Base-by-base conservation (phyloP, 305 asterid genomes). In the Fraxinus latifolia region DNA sequence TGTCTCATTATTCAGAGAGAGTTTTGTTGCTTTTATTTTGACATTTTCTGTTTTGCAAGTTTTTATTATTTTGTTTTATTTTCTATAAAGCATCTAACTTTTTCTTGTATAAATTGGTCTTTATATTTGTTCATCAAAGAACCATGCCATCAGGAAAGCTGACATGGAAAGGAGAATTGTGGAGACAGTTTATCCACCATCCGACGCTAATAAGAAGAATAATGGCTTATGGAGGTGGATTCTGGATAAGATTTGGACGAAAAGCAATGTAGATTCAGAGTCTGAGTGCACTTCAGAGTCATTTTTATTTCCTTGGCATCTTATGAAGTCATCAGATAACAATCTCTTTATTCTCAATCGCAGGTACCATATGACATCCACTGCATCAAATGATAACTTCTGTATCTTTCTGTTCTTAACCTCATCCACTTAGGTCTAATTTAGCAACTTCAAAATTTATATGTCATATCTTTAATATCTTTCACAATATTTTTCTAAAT, bases 121-220 rank as follows among this genome's bases (percentile, higher is more conserved):
- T 53, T 74, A 77, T 83, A 71, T 83, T 60, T 81, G 23, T 77
- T 86, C 83, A 77, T 77, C 74, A 50, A 83, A 95, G 99, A 95
- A 95, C 88, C 97, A 95, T 89, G 96, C 97, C 84, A 90, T 95
- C 85, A 89, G 99, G 88, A 92, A 90, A 87, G 99, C 98, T 85
- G 91, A 93, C 86, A 82, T 95, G 93, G 84, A 83, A 87, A 91
- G 87, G 82, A 94, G 97, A 87, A 86, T 89, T 82, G 91, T 95
- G 83, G 95, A 91, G 88, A 95, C 99, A 0, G 83, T 94, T 79
- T 91, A 91, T 84, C 98, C 97, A 36, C 53, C 78, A 70, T 80
- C 83, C 36, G 79, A 77, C 71, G 84, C 81, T 79, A 77, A 70
- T 77, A 86, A 85, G 83, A 85, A 85, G 78, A 84, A 77, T 76